Evolutionary conservation across 345 rosid genomes (phyloP), one percentile per base, ranked within the genome.

Genomic region (Tarenaya hassleriana): DNA sequence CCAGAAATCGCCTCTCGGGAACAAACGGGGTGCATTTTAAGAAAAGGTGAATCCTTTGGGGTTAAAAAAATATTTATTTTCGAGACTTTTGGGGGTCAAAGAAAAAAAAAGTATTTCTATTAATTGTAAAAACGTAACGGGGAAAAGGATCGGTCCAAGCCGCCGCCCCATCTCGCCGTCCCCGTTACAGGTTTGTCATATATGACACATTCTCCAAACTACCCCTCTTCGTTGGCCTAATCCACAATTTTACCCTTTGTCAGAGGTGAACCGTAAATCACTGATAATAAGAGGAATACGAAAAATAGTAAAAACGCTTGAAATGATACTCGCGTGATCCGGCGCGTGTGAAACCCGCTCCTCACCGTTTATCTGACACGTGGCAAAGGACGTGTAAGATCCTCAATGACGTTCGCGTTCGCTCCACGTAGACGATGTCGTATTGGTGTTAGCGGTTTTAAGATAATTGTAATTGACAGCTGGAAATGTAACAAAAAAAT

Each of bases 271-370:
- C 3, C 34, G 60, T 45, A 46, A 64, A 61, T 47, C 14, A 19
- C 47, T 50, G 14, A 29, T 29, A 41, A 15, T 7, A 6, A 2
- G 65, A 53, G 37, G 75, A 58, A 32, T 65, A 13, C 35, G 41
- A 59, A 55, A 46, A 52, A 1, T 1, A n/a, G 2, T 20, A 29
- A 1, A 10, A n/a, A 56, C 13, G 27, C 1, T 19, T 58, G 53
- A 50, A 54, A 62, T 59, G 67, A 58, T 64, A 74, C 63, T 70
- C 68, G 70, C 66, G 77, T 69, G 76, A 59, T 66, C 33, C 71
- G 33, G 44, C 27, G 20, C 46, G 47, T 37, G 12, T 19, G 51
- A 33, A 58, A 66, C 66, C 78, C 71, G 75, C 58, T 65, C 64
- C 65, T 41, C 47, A 64, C 38, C 63, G 34, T 41, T 47, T 45